These are phyloP conservation scores for Cryptococcus amylolentus DNA, from an alignment of 1,284 basidiomycete species.

Conservation along the genomic window DNA sequence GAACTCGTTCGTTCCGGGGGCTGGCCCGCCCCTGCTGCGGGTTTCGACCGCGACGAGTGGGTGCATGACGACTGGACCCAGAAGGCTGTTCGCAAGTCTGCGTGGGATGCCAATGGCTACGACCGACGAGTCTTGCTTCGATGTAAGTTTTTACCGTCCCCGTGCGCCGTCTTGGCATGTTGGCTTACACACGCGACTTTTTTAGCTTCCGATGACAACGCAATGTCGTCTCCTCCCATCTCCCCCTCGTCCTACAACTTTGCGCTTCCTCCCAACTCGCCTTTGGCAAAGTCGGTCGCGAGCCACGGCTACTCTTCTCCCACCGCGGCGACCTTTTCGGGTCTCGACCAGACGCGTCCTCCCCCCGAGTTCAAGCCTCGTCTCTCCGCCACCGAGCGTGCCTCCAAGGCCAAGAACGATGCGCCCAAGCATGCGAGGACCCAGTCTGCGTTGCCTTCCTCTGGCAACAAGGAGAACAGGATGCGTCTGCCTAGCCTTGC, in stretches of 20 bases:
- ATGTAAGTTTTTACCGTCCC: conserved; percentile 15
- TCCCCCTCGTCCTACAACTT: conserved; percentile 32
- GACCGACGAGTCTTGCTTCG: conserved; percentile 27
- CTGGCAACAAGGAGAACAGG: neutral
- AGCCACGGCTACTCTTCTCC: conserved; percentile 24
- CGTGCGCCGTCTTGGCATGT: neutral
- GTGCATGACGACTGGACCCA: conserved; percentile 2
- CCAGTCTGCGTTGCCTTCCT: conserved; percentile 18
- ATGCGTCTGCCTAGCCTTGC: conserved; percentile 37
- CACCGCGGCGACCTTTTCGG: conserved; percentile 29
- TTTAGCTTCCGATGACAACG: neutral
- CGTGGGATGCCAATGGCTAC: conserved; percentile 17
- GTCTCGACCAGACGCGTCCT: conserved; percentile 28
- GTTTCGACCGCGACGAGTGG: neutral
- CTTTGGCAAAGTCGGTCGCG: conserved; percentile 30
- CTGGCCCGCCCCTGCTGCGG: neutral
- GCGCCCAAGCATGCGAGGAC: conserved; percentile 21
- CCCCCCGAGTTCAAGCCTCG: conserved; percentile 37
- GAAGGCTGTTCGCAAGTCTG: neutral
- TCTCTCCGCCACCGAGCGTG: conserved; percentile 32
- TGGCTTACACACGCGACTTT: neutral
- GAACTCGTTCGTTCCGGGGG: conserved; percentile 3
- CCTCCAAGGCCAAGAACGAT: conserved; percentile 15
- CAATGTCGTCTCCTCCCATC: conserved; percentile 12
- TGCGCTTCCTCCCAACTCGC: conserved; percentile 27